These are phyloP conservation scores for Dactylorhiza incarnata DNA, from an alignment of 106 monocot genomes.

Conservation along the genomic window DNA sequence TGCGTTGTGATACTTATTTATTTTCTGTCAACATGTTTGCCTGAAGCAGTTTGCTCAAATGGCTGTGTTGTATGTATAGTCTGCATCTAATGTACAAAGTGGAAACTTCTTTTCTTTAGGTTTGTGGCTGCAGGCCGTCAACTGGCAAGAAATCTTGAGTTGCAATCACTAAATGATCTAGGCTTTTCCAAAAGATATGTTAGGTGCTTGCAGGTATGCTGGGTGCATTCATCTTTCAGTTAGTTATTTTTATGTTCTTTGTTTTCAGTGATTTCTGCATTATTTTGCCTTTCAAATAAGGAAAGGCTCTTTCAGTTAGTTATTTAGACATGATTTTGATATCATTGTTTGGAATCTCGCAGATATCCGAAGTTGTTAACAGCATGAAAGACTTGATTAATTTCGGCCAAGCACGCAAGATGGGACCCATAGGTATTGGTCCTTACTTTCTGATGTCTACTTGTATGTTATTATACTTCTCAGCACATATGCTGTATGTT, in stretches of 20 bases:
- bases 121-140: slow-evolving; percentile 51
- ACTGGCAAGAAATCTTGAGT: slow-evolving; percentile 51
- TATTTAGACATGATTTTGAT: background rate
- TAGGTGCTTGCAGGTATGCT: slow-evolving; percentile 53
- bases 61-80: too few species aligned
- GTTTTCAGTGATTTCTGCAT: background rate
- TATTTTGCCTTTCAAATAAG: background rate
- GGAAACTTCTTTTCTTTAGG: slow-evolving; percentile 20
- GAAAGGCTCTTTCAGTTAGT: background rate
- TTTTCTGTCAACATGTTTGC: too few species aligned
- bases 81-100: background rate
- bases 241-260: background rate
- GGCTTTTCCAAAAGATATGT: slow-evolving; percentile 77
- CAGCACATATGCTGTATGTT: too few species aligned
- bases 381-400: slow-evolving; percentile 81
- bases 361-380: slow-evolving; percentile 63
- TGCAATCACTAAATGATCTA: slow-evolving; percentile 61
- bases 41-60: too few species aligned
- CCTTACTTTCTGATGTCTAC: background rate
- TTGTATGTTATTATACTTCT: background rate
- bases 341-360: background rate
- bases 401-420: slow-evolving; percentile 44
- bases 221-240: background rate
- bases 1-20: too few species aligned
- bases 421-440: slow-evolving; percentile 57